These are phyloP conservation scores for Moesziomyces parantarcticus DNA, from an alignment of 1,284 basidiomycete genomes.

Conservation along the genomic window DNA sequence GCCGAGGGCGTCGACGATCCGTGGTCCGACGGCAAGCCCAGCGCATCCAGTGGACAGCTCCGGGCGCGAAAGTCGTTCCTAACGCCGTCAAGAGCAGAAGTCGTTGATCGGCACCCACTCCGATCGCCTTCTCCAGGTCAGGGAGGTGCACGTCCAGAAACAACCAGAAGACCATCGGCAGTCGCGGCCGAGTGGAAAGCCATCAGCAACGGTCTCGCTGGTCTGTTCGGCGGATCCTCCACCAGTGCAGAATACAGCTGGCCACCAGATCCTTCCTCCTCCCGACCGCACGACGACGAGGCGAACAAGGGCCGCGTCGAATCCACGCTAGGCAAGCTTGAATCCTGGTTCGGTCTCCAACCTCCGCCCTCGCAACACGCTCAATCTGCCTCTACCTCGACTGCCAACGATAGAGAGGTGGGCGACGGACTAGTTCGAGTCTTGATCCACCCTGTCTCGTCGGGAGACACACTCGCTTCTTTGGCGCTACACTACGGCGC, in stretches of 20 bases:
- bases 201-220: conserved; percentile 40
- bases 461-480: conserved; percentile 57
- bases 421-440: conserved; percentile 37
- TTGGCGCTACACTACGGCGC: conserved; percentile 63
- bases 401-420: neutral
- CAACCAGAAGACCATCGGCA: conserved; percentile 23
- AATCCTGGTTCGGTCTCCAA: conserved; percentile 60
- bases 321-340: conserved; percentile 49
- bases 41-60: too few species aligned
- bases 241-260: conserved; percentile 22
- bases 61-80: too few species aligned
- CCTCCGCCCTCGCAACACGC: conserved; percentile 11
- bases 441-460: conserved; percentile 59
- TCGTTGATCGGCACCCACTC: conserved; percentile 32
- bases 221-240: conserved; percentile 29
- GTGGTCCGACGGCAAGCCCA: too few species aligned
- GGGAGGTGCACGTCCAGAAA: conserved; percentile 3
- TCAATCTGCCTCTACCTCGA: conserved; percentile 1
- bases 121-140: conserved; percentile 36
- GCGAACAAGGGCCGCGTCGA: conserved; percentile 42
- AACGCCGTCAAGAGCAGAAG: neutral
- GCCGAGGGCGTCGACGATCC: conserved; percentile 3
- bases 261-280: conserved; percentile 39
- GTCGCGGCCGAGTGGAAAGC: conserved; percentile 47
- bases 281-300: conserved; percentile 8